Conservation (phyloP, 1,139 yeast species). For the Scheffersomyces lignicola region DNA sequence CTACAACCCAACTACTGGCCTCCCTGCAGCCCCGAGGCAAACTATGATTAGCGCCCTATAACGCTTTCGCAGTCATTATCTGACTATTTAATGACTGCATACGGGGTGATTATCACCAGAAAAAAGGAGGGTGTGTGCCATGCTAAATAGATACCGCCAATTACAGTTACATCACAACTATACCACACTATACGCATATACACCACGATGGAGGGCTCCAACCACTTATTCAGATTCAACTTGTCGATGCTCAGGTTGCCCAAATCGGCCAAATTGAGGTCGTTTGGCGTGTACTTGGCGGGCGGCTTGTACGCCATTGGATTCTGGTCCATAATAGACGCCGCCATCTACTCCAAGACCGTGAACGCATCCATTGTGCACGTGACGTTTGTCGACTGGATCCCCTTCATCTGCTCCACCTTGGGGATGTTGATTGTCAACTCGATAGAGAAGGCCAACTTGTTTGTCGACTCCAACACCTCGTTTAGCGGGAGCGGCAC, state of each 20-base stretch:
- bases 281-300: slow-evolving; percentile 71
- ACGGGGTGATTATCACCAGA: too few relatives aligned
- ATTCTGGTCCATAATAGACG: slow-evolving; percentile 86
- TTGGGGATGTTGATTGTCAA: slow-evolving; percentile 91
- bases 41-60: too few relatives aligned
- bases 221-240: slow-evolving; percentile 13
- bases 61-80: too few relatives aligned
- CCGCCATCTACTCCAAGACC: slow-evolving; percentile 81
- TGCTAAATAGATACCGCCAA: too few relatives aligned
- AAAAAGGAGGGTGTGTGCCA: too few relatives aligned
- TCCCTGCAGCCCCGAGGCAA: too few relatives aligned
- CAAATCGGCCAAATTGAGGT: slow-evolving; percentile 68
- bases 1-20: too few relatives aligned
- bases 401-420: slow-evolving; percentile 85
- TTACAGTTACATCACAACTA: too few relatives aligned
- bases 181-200: too few relatives aligned
- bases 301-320: slow-evolving; percentile 86
- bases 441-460: slow-evolving; percentile 82
- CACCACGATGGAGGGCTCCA: slow-evolving; percentile 12
- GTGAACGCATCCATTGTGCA: slow-evolving; percentile 86
- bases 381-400: slow-evolving; percentile 91
- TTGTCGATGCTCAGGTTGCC: slow-evolving; percentile 47
- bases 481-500: slow-evolving; percentile 41
- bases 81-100: too few relatives aligned
- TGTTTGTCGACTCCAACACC: slow-evolving; percentile 56